Percentiles rank a stretch among this genome's conserved stretches.
These are phyloP conservation scores for Fomitopsis pulvina DNA, from an alignment of 768 basidiomycete genomes.

Conservation along the genomic window DNA sequence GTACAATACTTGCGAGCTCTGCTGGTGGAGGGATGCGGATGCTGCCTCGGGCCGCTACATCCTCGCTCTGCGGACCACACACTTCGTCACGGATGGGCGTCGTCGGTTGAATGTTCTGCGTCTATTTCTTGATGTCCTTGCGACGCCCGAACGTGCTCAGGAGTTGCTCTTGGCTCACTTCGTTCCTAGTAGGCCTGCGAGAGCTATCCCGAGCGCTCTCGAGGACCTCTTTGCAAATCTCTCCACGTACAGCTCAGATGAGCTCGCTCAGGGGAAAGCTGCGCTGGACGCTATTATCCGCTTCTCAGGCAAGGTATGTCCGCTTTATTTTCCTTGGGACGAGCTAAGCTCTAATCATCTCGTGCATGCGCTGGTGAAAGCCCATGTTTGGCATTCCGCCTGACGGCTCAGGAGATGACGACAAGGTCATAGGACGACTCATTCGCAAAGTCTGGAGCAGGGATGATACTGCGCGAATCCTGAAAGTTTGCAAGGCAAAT, in stretches of 20 bases:
- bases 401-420: too few relatives aligned
- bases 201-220: background rate
- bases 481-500: background rate
- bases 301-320: background rate
- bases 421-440: background rate
- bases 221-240: background rate
- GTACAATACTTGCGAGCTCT: background rate
- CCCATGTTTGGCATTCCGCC: background rate
- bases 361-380: background rate
- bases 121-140: slow-evolving; percentile 1
- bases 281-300: background rate
- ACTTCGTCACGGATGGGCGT: background rate
- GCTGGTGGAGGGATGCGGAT: background rate
- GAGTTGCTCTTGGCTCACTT: background rate
- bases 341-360: background rate
- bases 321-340: too few relatives aligned
- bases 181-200: too few relatives aligned
- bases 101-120: background rate
- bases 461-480: background rate
- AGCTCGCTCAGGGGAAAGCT: background rate
- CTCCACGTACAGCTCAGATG: background rate
- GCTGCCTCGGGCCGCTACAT: background rate
- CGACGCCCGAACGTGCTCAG: background rate
- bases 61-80: background rate
- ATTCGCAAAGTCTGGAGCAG: background rate